phyloP scores from a whole-genome alignment of 129 eudicot species.

The Rutidosis leptorrhynchoides region DNA sequence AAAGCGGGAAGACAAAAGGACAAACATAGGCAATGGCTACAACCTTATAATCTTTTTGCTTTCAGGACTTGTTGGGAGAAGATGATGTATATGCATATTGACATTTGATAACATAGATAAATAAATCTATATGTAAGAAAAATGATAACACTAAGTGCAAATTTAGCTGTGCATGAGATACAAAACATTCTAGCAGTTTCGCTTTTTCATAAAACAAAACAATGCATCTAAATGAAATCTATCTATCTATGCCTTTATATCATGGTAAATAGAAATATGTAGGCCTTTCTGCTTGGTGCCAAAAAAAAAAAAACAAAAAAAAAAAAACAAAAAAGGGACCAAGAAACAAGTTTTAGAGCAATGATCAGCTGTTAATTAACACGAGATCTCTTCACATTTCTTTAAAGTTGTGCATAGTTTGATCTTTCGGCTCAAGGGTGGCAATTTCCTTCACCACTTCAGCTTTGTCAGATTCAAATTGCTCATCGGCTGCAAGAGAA shows the following conservation, averaged over 20 bases:
- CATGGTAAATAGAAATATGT: conserved; percentile 21
- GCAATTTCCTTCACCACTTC: conserved; percentile 63
- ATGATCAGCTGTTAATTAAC: neutral
- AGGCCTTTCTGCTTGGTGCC: conserved; percentile 32
- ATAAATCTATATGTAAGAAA: neutral
- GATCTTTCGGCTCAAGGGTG: conserved; percentile 38
- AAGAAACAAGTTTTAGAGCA: conserved; percentile 17
- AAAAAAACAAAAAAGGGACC: conserved; percentile 6
- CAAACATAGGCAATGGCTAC: conserved; percentile 37
- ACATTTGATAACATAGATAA: conserved; percentile 17
- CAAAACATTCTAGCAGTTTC: no score
- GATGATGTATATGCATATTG: neutral
- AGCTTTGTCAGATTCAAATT: conserved; percentile 56
- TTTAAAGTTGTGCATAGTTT: conserved; percentile 30
- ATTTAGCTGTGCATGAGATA: no score
- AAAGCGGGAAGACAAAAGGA: conserved; percentile 35
- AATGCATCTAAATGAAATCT: conserved; percentile 6
- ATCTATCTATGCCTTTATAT: conserved; percentile 19
- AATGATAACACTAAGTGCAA: conserved; percentile 4
- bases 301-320: no score
- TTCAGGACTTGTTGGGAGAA: conserved; percentile 13
- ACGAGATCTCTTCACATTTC: no score
- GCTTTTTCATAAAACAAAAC: no score
- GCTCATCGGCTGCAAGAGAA: conserved; percentile 42
- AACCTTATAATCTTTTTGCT: conserved; percentile 28